Evolutionary conservation across 495 filamentous ascomycete genomes (phyloP).

Genomic region (Cercophora sp.): DNA sequence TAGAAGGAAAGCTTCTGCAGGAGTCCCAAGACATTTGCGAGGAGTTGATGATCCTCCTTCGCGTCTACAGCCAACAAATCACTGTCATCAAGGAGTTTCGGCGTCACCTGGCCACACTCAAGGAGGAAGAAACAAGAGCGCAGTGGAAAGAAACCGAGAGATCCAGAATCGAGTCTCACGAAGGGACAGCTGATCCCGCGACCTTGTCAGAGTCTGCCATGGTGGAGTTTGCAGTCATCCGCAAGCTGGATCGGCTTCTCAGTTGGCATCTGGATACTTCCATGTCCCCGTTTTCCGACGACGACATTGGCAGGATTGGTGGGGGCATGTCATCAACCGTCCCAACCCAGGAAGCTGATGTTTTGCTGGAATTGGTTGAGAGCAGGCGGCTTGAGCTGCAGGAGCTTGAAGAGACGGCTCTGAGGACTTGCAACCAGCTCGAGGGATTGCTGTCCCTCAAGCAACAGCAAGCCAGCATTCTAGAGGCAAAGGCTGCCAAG

Average conservation of each 20-base stretch:
- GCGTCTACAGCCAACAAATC: background rate
- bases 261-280: constrained; percentile 1
- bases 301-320: background rate
- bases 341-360: background rate
- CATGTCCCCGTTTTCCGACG: constrained; percentile 2
- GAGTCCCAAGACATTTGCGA: background rate
- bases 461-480: background rate
- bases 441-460: constrained; percentile 1
- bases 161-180: background rate
- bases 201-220: background rate
- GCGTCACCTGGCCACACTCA: background rate
- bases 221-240: background rate
- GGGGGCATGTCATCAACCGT: background rate
- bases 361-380: background rate
- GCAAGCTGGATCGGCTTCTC: background rate
- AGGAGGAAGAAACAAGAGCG: background rate
- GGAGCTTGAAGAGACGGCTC: background rate
- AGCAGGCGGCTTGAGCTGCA: background rate
- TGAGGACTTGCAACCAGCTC: background rate
- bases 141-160: background rate
- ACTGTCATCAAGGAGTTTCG: constrained; percentile 4
- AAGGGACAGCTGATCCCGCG: background rate
- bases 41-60: background rate
- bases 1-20: background rate
- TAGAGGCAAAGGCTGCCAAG: background rate